These are phyloP conservation scores for Trichoderma semiorbis DNA, from an alignment of 2,329 filamentous ascomycete species.

Conservation along the genomic window DNA sequence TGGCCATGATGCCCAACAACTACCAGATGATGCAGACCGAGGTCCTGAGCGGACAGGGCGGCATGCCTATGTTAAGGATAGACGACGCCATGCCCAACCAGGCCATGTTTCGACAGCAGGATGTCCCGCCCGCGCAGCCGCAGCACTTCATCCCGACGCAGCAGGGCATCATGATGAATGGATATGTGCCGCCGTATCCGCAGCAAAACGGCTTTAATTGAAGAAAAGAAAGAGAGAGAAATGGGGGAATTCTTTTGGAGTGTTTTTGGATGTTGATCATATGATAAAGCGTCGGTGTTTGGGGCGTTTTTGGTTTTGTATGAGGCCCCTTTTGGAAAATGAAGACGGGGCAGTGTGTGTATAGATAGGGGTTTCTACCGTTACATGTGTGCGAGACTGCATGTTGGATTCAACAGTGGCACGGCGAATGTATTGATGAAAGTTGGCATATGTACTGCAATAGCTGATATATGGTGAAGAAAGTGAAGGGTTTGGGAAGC, in stretches of 20 bases:
- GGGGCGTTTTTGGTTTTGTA: neutral
- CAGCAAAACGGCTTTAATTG: constrained; percentile 19
- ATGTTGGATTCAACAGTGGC: neutral
- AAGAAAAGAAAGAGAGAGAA: neutral
- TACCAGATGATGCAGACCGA: constrained; percentile 15
- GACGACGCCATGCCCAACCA: constrained; percentile 16
- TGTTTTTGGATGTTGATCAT: neutral
- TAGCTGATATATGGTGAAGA: neutral
- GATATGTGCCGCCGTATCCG: constrained; percentile 21
- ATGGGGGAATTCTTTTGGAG: neutral
- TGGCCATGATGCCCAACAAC: constrained; percentile 21
- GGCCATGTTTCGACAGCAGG: constrained; percentile 25
- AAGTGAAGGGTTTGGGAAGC: neutral
- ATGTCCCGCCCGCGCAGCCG: constrained; percentile 8
- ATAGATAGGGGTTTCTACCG: neutral
- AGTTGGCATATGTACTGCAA: neutral
- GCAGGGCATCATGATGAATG: constrained; percentile 24
- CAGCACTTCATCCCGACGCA: constrained; percentile 23
- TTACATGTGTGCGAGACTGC: neutral
- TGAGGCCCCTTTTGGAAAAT: neutral
- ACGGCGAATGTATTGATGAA: neutral
- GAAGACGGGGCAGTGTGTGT: neutral
- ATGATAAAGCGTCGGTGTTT: constrained; percentile 14
- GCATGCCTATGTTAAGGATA: constrained; percentile 21
- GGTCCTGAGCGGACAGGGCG: constrained; percentile 1